phyloP scores from a whole-genome alignment of 768 basidiomycete genomes.

The Nidula microcarpa region DNA sequence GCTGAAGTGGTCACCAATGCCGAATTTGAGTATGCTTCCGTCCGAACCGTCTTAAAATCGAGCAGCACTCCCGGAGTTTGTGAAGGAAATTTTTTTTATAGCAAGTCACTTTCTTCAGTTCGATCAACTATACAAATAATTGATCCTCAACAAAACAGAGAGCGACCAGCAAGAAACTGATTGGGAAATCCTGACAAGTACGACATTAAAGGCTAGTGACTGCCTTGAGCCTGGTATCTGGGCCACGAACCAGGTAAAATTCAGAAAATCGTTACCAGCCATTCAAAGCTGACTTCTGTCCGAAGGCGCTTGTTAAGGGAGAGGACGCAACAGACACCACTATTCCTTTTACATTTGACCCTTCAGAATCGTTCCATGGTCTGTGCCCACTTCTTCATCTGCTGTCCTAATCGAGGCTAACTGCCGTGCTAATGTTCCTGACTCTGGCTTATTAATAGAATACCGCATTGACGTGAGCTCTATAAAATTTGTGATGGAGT shows the following conservation, averaged over 20 bases:
- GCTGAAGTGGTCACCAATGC: conserved; percentile 25
- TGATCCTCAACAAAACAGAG: conserved; percentile 8
- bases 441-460: conserved; percentile 12
- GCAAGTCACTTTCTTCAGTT: conserved; percentile 11
- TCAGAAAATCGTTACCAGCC: not conserved
- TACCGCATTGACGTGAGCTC: conserved; percentile 29
- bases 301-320: not conserved
- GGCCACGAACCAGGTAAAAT: conserved; percentile 28
- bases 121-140: not conserved
- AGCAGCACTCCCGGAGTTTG: conserved; percentile 26
- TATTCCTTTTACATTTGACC: conserved; percentile 28
- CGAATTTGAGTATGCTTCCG: conserved; percentile 26
- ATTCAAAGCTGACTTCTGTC: not conserved
- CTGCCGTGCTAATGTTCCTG: not conserved
- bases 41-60: conserved; percentile 29
- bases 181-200: conserved; percentile 31
- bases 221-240: conserved; percentile 29
- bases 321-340: conserved; percentile 2
- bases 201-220: conserved; percentile 17
- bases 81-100: conserved; percentile 33
- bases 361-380: conserved; percentile 29
- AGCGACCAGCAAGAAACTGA: conserved; percentile 28
- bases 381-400: not conserved
- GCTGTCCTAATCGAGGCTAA: not conserved
- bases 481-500: no score